Evolutionary conservation across 208 protist species (phyloP).

Genomic region (Crithidia mellificae): DNA sequence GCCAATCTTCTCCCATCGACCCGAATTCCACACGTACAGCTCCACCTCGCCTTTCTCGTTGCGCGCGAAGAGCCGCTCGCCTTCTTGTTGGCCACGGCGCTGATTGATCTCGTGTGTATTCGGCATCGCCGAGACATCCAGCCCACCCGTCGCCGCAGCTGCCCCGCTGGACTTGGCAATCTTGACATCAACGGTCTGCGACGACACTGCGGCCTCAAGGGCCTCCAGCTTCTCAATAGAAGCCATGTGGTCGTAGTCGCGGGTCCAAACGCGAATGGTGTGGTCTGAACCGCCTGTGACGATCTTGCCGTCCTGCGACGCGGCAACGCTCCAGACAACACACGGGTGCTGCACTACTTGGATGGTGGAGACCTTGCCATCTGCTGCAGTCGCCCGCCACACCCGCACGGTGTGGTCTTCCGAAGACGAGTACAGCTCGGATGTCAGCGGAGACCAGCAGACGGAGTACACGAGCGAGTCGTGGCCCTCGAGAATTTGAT

Average conservation of each 20-base stretch:
- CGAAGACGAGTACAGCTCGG: conserved; percentile 77
- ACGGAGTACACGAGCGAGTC: conserved; percentile 75
- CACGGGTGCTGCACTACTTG: conserved; percentile 89
- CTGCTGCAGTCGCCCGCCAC: conserved; percentile 35
- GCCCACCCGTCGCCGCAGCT: conserved; percentile 24
- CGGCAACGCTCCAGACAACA: conserved; percentile 89
- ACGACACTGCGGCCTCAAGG: conserved; percentile 51
- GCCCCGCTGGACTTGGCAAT: conserved; percentile 13
- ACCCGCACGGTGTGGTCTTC: conserved; percentile 90
- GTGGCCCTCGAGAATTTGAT: conserved; percentile 49
- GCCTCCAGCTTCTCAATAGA: conserved; percentile 63
- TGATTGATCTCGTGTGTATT: conserved; percentile 50
- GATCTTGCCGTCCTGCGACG: conserved; percentile 42
- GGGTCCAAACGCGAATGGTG: conserved; percentile 88
- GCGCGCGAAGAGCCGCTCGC: conserved; percentile 64
- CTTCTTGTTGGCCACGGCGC: conserved; percentile 42
- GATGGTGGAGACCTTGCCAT: conserved; percentile 20
- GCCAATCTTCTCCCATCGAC: conserved; percentile 91
- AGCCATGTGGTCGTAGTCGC: conserved; percentile 48
- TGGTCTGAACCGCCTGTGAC: conserved; percentile 86
- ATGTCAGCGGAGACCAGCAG: conserved; percentile 39
- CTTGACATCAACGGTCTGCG: conserved; percentile 69
- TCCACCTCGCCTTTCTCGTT: conserved; percentile 71
- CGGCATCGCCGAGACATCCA: conserved; percentile 40
- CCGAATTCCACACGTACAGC: conserved; percentile 71